Conservation (phyloP, 139 green algal genomes). For the Spirogloea muscicola region DNA sequence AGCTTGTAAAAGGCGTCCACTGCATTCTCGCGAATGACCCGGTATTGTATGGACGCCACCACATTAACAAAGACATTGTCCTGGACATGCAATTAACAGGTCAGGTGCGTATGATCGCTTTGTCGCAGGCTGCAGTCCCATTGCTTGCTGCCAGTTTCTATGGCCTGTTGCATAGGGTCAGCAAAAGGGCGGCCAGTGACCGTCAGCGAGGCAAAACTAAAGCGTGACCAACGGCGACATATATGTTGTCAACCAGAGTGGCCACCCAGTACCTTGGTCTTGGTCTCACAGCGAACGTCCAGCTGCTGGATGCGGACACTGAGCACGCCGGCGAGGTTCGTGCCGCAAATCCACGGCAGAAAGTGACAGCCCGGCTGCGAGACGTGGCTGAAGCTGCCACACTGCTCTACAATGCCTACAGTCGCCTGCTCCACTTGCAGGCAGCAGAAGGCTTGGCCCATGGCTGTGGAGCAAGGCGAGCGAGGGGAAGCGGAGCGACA, state of each 20-base stretch:
- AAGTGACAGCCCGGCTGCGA: constrained; percentile 55
- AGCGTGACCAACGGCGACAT: too few species aligned
- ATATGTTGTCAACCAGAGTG: too few species aligned
- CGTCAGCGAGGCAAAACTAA: too few species aligned
- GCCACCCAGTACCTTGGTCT: constrained; percentile 62
- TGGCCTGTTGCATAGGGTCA: too few species aligned
- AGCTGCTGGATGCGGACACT: constrained; percentile 66
- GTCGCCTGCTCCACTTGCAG: constrained; percentile 24
- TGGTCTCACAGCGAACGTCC: constrained; percentile 72
- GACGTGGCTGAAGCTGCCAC: constrained; percentile 8
- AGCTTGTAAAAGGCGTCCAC: constrained; percentile 47
- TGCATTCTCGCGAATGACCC: constrained; percentile 24
- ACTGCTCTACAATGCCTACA: constrained; percentile 37
- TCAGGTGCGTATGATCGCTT: too few species aligned
- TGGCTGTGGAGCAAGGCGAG: too few species aligned
- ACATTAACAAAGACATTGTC: constrained; percentile 43
- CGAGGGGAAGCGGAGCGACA: too few species aligned
- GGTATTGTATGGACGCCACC: constrained; percentile 37
- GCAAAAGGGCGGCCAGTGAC: too few species aligned
- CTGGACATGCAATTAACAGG: too few species aligned
- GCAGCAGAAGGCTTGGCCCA: constrained; percentile 5
- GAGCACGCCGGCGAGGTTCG: constrained; percentile 48
- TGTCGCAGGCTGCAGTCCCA: too few species aligned
- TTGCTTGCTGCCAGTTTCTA: too few species aligned
- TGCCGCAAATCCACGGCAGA: constrained; percentile 10